A percentile compares a stretch with the other conserved stretches of the same genome.
phyloP scores from a whole-genome alignment of 306 rosid genomes.

The Neltuma alba region DNA sequence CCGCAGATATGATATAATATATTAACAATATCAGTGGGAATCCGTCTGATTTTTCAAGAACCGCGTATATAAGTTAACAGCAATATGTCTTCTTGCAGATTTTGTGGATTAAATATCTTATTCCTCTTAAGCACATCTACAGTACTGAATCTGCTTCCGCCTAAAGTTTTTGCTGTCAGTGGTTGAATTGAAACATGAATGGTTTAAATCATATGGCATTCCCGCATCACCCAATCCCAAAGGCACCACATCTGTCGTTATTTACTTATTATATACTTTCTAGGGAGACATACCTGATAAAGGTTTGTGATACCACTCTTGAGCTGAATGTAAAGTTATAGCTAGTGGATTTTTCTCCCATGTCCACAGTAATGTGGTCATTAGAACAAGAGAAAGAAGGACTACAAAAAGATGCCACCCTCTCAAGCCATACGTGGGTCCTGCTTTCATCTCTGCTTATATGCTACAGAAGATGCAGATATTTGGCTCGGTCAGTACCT shows the following conservation, averaged over 20 bases:
- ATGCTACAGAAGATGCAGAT: conserved; percentile 9
- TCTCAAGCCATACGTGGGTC: conserved; percentile 34
- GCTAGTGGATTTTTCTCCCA: conserved; percentile 63
- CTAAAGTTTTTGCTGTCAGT: neutral
- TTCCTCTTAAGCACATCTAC: neutral
- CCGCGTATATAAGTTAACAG: too few relatives aligned
- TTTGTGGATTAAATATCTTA: neutral
- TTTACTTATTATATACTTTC: neutral
- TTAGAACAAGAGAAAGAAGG: conserved; percentile 43
- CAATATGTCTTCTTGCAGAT: neutral
- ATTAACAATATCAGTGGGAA: too few relatives aligned
- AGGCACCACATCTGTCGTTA: neutral
- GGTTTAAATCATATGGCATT: neutral
- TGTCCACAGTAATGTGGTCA: conserved; percentile 51
- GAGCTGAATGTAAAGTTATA: conserved; percentile 37
- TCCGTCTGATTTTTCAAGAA: too few relatives aligned
- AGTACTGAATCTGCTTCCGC: neutral
- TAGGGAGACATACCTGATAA: conserved; percentile 50
- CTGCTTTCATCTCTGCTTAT: conserved; percentile 55
- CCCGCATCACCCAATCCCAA: neutral
- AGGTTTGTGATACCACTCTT: conserved; percentile 34
- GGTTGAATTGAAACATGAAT: neutral
- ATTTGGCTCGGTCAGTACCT: neutral
- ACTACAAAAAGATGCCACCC: conserved; percentile 50
- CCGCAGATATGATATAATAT: too few relatives aligned